phyloP scores from a whole-genome alignment of 495 filamentous ascomycete species.

The Annulohypoxylon maeteangense region DNA sequence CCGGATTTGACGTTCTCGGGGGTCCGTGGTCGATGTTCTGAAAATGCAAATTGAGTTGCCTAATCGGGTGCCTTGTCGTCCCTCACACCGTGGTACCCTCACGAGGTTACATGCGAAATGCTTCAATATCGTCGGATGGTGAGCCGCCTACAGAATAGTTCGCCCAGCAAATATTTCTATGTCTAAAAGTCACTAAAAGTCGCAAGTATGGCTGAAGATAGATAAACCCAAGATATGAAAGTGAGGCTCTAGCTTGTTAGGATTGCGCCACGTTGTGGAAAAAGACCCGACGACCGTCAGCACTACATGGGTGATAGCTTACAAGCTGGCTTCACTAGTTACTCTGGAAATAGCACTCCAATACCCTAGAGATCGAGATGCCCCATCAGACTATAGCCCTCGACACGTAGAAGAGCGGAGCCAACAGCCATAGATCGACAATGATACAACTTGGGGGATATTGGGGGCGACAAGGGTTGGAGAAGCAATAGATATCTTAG shows the following conservation, averaged over 20 bases:
- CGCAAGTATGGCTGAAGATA: conserved; percentile 9
- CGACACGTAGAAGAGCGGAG: conserved; percentile 16
- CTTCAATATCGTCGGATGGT: neutral
- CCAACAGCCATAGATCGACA: conserved; percentile 25
- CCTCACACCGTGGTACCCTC: conserved; percentile 1
- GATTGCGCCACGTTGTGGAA: conserved; percentile 20
- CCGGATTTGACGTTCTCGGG: conserved; percentile 1
- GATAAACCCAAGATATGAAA: neutral
- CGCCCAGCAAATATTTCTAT: neutral
- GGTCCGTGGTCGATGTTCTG: neutral
- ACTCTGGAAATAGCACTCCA: conserved; percentile 29
- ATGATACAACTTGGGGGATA: conserved; percentile 8
- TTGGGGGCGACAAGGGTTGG: conserved; percentile 26
- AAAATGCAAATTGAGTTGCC: neutral
- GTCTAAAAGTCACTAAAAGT: neutral
- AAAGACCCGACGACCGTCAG: conserved; percentile 33
- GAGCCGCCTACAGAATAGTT: neutral
- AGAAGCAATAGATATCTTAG: conserved; percentile 28
- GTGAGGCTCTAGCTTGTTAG: conserved; percentile 12
- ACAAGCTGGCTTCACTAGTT: conserved; percentile 10
- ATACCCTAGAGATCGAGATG: conserved; percentile 26
- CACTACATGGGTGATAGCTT: conserved; percentile 22
- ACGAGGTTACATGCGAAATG: conserved; percentile 8
- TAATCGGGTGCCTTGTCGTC: conserved; percentile 13
- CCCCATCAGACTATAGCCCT: conserved; percentile 17